Conservation (phyloP, 441 rosid genomes). For the Erodium chrysanthum region DNA sequence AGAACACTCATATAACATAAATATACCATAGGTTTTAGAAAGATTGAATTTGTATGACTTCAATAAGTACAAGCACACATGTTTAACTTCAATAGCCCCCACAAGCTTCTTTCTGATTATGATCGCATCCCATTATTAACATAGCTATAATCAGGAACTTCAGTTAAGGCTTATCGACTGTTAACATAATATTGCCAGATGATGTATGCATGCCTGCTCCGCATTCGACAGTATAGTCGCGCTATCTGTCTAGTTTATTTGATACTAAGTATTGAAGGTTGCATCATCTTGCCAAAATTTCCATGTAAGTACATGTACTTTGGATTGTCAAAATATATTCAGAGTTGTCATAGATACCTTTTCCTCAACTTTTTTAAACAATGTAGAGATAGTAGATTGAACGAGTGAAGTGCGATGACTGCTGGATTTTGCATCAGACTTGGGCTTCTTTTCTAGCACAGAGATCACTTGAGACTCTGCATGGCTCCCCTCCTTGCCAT, state of each 20-base stretch:
- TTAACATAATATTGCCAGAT: background rate
- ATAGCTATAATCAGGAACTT: background rate
- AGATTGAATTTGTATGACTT: background rate
- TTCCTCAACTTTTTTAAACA: constrained; percentile 66
- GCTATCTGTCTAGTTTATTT: background rate
- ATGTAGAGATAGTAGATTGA: constrained; percentile 63
- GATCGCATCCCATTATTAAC: background rate
- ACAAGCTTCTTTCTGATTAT: background rate
- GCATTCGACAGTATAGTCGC: background rate
- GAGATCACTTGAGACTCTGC: constrained; percentile 24
- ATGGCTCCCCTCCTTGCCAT: constrained; percentile 20
- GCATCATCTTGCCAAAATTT: background rate
- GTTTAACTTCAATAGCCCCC: background rate
- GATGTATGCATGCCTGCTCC: no score
- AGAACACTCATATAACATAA: no score
- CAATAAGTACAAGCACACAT: background rate
- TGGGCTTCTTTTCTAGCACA: constrained; percentile 22
- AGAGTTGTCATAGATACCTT: constrained; percentile 29
- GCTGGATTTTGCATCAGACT: constrained; percentile 26
- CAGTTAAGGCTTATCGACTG: background rate
- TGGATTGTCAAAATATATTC: background rate
- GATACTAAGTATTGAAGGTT: background rate
- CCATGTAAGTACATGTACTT: background rate
- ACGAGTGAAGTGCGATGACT: constrained; percentile 45
- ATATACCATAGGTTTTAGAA: background rate